Conservation (phyloP, 148 eudicot species). For the Camellia japonica region DNA sequence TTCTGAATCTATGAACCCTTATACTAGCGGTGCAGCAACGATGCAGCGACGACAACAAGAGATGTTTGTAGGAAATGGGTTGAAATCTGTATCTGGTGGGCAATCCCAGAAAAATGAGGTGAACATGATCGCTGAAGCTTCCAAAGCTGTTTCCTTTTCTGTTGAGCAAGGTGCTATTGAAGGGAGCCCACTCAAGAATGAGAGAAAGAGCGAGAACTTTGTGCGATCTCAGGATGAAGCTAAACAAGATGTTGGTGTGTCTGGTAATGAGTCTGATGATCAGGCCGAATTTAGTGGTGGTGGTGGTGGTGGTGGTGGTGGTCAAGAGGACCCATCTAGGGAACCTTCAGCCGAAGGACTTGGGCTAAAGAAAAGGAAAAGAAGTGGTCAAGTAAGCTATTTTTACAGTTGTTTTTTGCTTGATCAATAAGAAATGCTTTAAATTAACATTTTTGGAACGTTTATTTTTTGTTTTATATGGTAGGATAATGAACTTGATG, state of each 20-base stretch:
- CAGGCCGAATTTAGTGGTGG: slow-evolving; percentile 50
- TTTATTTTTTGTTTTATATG: slow-evolving; percentile 2
- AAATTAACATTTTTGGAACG: neutral
- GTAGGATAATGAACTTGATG: slow-evolving; percentile 57
- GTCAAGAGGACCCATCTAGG: slow-evolving; percentile 43
- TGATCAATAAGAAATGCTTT: neutral
- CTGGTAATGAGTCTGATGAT: slow-evolving; percentile 61
- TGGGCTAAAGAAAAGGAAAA: slow-evolving; percentile 70
- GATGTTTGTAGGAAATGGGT: slow-evolving; percentile 32
- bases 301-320: slow-evolving; percentile 38
- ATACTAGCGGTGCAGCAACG: slow-evolving; percentile 29
- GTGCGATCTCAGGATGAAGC: slow-evolving; percentile 36
- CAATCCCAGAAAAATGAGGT: slow-evolving; percentile 37
- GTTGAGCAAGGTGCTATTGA: slow-evolving; percentile 31
- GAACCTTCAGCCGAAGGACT: slow-evolving; percentile 40
- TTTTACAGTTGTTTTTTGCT: neutral
- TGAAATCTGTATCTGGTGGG: slow-evolving; percentile 27
- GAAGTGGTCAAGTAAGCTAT: slow-evolving; percentile 58
- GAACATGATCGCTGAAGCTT: slow-evolving; percentile 32
- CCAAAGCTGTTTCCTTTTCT: slow-evolving; percentile 40
- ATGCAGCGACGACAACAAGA: slow-evolving; percentile 52
- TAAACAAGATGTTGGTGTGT: slow-evolving; percentile 39
- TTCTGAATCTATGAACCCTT: slow-evolving; percentile 41
- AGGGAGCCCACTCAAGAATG: slow-evolving; percentile 41
- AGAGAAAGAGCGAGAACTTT: slow-evolving; percentile 29